Percentiles rank a stretch among this genome's conserved stretches.
phyloP scores from a whole-genome alignment of 2,329 filamentous ascomycete genomes.

The Metarhizium anisopliae region DNA sequence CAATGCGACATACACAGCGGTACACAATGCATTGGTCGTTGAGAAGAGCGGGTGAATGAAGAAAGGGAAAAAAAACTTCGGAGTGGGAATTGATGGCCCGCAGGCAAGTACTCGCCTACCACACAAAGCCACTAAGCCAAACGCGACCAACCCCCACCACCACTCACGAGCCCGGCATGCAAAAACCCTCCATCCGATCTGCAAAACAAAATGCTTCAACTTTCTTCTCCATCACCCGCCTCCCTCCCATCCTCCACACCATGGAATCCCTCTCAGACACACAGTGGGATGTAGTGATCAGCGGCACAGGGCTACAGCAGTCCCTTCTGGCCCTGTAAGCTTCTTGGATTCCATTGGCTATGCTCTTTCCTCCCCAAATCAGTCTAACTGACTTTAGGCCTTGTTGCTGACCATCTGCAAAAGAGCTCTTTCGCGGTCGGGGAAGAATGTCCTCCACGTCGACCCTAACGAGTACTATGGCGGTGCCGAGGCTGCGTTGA shows the following conservation, averaged over 20 bases:
- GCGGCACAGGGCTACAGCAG: slow-evolving; percentile 69
- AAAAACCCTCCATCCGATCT: slow-evolving; percentile 9
- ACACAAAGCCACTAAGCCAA: slow-evolving; percentile 4
- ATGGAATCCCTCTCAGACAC: slow-evolving; percentile 72
- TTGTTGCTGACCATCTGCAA: slow-evolving; percentile 23
- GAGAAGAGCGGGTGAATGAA: slow-evolving; percentile 19
- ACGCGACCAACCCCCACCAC: slow-evolving; percentile 1
- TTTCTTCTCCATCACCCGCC: slow-evolving; percentile 10
- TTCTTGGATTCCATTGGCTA: slow-evolving; percentile 22
- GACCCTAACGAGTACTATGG: slow-evolving; percentile 87
- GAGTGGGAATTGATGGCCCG: slow-evolving; percentile 8
- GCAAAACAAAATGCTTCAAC: slow-evolving; percentile 5
- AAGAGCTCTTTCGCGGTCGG: slow-evolving; percentile 87
- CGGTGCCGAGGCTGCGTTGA: slow-evolving; percentile 75
- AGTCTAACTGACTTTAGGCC: slow-evolving; percentile 15
- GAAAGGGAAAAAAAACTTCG: slow-evolving; percentile 9
- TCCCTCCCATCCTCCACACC: slow-evolving; percentile 14
- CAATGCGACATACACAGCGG: slow-evolving; percentile 41
- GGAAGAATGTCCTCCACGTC: slow-evolving; percentile 84
- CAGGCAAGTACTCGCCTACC: slow-evolving; percentile 19
- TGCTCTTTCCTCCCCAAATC: background rate
- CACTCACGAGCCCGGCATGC: slow-evolving; percentile 4
- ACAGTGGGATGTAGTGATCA: slow-evolving; percentile 71
- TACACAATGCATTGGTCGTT: slow-evolving; percentile 19
- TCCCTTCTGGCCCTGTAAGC: slow-evolving; percentile 71